Percentiles rank a stretch among this genome's conserved stretches.
phyloP scores from a whole-genome alignment of 2,329 filamentous ascomycete genomes.

The Neocucurbitaria cava region DNA sequence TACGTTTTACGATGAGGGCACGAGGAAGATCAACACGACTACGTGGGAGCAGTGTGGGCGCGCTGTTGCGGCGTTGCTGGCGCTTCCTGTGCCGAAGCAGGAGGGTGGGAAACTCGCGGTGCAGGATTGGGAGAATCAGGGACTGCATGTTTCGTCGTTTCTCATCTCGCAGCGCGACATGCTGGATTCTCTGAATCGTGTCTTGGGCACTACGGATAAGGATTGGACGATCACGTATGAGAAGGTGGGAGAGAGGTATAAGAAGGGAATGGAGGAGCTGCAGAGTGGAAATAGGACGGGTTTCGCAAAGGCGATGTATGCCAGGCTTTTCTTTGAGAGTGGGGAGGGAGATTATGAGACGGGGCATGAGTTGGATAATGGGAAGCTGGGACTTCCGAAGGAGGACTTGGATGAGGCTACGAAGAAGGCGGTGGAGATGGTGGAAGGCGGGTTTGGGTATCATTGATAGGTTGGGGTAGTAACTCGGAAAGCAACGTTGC shows the following conservation, averaged over 20 bases:
- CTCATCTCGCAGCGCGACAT: conserved; percentile 65
- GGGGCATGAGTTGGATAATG: conserved; percentile 52
- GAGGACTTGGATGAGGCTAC: conserved; percentile 68
- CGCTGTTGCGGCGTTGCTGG: conserved; percentile 57
- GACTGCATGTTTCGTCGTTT: conserved; percentile 43
- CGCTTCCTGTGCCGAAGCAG: conserved; percentile 41
- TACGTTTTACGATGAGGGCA: conserved; percentile 40
- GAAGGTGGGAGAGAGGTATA: conserved; percentile 55
- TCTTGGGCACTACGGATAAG: conserved; percentile 61
- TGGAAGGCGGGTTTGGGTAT: conserved; percentile 26
- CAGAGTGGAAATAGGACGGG: conserved; percentile 49
- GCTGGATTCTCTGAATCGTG: conserved; percentile 66
- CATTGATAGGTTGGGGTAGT: background rate
- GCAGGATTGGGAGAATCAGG: conserved; percentile 13
- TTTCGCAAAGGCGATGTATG: conserved; percentile 60
- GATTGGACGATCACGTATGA: conserved; percentile 68
- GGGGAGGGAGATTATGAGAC: conserved; percentile 25
- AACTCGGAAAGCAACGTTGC: background rate
- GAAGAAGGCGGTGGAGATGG: conserved; percentile 56
- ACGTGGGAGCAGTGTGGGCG: conserved; percentile 65
- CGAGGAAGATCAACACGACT: conserved; percentile 52
- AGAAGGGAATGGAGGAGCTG: conserved; percentile 56
- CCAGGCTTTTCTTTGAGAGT: conserved; percentile 26
- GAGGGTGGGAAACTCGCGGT: background rate
- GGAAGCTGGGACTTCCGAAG: conserved; percentile 61